A percentile compares a stretch with the other conserved stretches of the same genome.
These are phyloP conservation scores for Aspergillus coremiiformis DNA, from an alignment of 495 filamentous ascomycete genomes.

Conservation along the genomic window DNA sequence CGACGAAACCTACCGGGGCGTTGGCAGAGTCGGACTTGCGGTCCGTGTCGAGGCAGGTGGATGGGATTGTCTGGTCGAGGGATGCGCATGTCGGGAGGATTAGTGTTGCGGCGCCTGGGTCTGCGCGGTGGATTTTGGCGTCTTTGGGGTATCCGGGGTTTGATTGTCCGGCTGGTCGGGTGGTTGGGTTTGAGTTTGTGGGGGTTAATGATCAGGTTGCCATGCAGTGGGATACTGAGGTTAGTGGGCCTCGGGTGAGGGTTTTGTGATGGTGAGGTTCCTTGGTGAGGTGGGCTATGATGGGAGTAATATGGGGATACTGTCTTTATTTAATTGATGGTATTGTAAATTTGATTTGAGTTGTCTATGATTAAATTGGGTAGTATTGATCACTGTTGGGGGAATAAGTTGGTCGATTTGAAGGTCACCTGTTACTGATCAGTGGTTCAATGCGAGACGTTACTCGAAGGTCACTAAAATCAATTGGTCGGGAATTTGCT, in stretches of 20 bases:
- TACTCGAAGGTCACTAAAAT: too few species aligned
- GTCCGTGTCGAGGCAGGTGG: background rate
- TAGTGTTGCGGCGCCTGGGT: background rate
- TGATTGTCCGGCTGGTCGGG: constrained; percentile 4
- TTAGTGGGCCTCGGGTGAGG: constrained; percentile 5
- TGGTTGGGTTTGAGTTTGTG: constrained; percentile 14
- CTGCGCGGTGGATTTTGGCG: constrained; percentile 7
- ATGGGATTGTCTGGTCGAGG: constrained; percentile 3
- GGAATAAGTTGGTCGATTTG: too few species aligned
- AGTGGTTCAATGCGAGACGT: too few species aligned
- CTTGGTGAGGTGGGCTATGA: too few species aligned
- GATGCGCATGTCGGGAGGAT: constrained; percentile 5
- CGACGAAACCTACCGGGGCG: constrained; percentile 1
- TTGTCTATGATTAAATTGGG: too few species aligned
- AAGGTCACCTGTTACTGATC: too few species aligned
- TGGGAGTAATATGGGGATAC: too few species aligned
- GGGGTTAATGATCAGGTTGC: constrained; percentile 9
- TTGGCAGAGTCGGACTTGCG: background rate
- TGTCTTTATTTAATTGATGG: too few species aligned
- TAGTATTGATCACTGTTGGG: too few species aligned
- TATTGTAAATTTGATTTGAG: too few species aligned
- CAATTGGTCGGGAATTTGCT: too few species aligned
- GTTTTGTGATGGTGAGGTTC: constrained; percentile 2
- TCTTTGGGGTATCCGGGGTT: constrained; percentile 7
- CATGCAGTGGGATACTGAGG: constrained; percentile 14